Conservation (phyloP, 257 asterid species). For the Rhazya stricta region DNA sequence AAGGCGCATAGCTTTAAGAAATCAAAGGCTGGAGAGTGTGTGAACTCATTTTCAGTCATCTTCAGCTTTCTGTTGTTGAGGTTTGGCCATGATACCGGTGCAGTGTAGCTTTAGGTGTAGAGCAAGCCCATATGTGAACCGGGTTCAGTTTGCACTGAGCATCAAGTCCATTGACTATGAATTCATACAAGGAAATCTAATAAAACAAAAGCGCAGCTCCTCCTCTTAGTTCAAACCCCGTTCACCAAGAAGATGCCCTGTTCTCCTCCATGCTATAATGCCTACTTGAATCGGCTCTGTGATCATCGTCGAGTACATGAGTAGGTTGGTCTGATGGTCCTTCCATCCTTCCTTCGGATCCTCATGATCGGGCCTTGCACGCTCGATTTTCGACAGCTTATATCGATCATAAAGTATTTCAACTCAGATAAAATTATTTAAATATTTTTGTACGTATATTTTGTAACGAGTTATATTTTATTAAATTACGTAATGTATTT, state of each 20-base stretch:
- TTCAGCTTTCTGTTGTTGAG: neutral
- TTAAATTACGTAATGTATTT: too few relatives aligned
- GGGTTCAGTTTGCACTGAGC: conserved; percentile 43
- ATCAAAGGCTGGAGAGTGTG: neutral
- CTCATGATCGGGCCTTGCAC: conserved; percentile 38
- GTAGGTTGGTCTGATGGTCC: conserved; percentile 33
- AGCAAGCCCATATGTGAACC: conserved; percentile 34
- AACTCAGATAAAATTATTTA: too few relatives aligned
- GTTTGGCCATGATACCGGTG: conserved; percentile 30
- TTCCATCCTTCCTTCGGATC: conserved; percentile 38
- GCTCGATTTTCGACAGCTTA: conserved; percentile 46
- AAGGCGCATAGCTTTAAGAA: neutral
- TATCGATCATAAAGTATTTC: conserved; percentile 42
- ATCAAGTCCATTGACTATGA: conserved; percentile 48
- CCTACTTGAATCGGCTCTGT: conserved; percentile 41
- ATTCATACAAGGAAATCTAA: conserved; percentile 22
- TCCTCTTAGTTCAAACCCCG: conserved; percentile 44
- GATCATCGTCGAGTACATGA: conserved; percentile 37
- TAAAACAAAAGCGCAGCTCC: conserved; percentile 30
- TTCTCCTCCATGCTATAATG: conserved; percentile 39
- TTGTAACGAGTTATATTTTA: too few relatives aligned
- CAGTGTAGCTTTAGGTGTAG: conserved; percentile 34
- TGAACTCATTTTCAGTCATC: too few relatives aligned
- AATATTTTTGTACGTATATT: too few relatives aligned
- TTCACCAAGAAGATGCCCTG: conserved; percentile 53